Evolutionary conservation across 768 basidiomycete species (phyloP), one percentile per base, ranked within the genome.

Genomic region (Galerina sulciceps): DNA sequence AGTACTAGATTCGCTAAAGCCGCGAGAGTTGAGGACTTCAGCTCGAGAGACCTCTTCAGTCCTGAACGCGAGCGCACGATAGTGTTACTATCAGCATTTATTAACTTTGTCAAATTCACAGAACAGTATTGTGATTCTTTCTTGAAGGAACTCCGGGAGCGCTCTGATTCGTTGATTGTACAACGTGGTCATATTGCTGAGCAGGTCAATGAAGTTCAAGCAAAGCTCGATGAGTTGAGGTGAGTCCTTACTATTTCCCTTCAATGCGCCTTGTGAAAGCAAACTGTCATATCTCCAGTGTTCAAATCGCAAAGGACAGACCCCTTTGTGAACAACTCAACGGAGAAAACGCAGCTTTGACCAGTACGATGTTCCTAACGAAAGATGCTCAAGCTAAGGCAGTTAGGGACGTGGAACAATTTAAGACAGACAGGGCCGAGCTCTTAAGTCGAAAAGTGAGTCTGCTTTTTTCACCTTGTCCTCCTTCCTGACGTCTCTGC

Each of bases 91-190:
- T 93, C 92, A 36, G 93, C 90, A 2, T 90, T 96, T 64, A 92
- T 96, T 78, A 97, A 97, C 74, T 93, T 96, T 71, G 85, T 94
- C 73, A 93, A 93, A 73, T 96, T 95, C 71, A 88, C 87, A 13
- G 90, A 88, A 64, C 90, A 93, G 63, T 79, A 76, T 58, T 87
- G 86, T 64, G 79, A 83, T 40, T 72, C 80, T 2, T 87, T 90
- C 59, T 78, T 90, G 15, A 77, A 78, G 55, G 79, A 81, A n/a
- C 74, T 94, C 22, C 82, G 86, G 42, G 83, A 86, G 11, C 78
- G 81, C 57, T 88, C 87, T 10, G 73, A 85, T 15, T 71, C 79
- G 11, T 67, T 90, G 23, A 75, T 85, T 48, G 73, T 84, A 34
- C 86, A 93, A 64, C 80, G 90, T n/a, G 85, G 87, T 43, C 79